These are phyloP conservation scores for Pleurozium schreberi DNA, from an alignment of 225 moss, liverwort and hornwort species.

Conservation along the genomic window DNA sequence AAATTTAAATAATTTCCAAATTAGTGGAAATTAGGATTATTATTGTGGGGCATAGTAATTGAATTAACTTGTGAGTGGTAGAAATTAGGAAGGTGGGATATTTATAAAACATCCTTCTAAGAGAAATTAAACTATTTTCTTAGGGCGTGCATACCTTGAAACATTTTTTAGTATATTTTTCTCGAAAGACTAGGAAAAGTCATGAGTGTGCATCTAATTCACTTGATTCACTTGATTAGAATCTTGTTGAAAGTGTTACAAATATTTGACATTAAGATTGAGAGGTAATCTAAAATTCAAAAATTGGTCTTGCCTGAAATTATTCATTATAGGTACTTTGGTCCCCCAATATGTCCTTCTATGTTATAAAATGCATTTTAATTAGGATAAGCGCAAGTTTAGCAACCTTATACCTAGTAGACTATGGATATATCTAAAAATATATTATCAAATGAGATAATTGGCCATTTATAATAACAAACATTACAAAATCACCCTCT, in stretches of 20 bases:
- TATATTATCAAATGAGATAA: background rate
- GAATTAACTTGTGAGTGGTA: background rate
- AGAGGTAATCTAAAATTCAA: background rate
- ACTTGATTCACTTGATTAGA: too few relatives aligned
- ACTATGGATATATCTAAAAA: background rate
- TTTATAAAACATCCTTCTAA: background rate
- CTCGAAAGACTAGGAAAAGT: too few relatives aligned
- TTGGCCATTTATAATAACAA: rapidly evolving
- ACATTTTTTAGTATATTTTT: too few relatives aligned
- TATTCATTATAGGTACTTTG: background rate
- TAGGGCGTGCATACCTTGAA: too few relatives aligned
- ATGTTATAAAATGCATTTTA: background rate
- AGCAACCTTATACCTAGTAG: background rate
- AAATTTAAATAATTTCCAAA: background rate
- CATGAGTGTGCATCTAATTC: background rate
- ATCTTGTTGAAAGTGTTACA: too few relatives aligned
- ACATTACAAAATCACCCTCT: rapidly evolving
- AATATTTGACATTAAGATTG: too few relatives aligned
- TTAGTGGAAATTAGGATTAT: background rate
- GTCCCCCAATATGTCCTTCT: rapidly evolving
- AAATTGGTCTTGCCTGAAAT: rapidly evolving
- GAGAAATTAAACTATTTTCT: background rate
- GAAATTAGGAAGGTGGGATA: background rate
- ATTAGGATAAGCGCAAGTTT: rapidly evolving
- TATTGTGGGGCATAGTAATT: background rate